Evolutionary conservation across 768 basidiomycete genomes (phyloP), one percentile per base, ranked within the genome.

Genomic region (Pulveroboletus sp.): DNA sequence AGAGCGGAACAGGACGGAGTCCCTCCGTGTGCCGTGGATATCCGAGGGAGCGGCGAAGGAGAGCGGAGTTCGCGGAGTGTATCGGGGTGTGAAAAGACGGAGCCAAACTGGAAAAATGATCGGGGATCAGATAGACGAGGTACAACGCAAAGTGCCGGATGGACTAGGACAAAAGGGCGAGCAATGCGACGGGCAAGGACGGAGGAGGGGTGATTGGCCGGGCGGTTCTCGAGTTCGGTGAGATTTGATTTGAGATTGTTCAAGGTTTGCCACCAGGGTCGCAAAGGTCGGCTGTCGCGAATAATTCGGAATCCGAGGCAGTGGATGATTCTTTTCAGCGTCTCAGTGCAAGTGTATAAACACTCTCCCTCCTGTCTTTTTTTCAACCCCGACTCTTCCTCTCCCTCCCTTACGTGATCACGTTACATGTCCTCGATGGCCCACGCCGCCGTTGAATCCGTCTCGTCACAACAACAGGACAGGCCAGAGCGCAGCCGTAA

Each of bases 401-500:
- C 66, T 61, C 64, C 58, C 57, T 29, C 38, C 58, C 42, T 73
- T 70, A 72, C 73, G 67, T 68, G 62, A 71, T 73, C 59, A 64
- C 72, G 65, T 75, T 70, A 81, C 65, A 68, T 82, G 78, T 80
- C 81, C 66, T 78, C 79, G 66, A 71, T 78, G 65, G 74, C 75
- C 56, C 70, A 74, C 64, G 75, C 79, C 74, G 71, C 79, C 72
- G 73, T 51, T 59, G 67, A 70, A 60, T 57, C 55, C 39, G 64
- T 67, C 56, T 67, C 64, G 64, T 64, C 69, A 70, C 66, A 69
- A 32, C 59, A 66, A 45, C 44, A 74, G 61, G 83, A 86, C 70
- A 80, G 80, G 66, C 86, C 86, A 75, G 86, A 87, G 71, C 83
- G 86, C 58, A 87, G 85, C 78, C 85, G 87, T 75, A 90, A 90